Evolutionary conservation across 257 asterid genomes (phyloP).

Genomic region (Penstemon davidsonii): DNA sequence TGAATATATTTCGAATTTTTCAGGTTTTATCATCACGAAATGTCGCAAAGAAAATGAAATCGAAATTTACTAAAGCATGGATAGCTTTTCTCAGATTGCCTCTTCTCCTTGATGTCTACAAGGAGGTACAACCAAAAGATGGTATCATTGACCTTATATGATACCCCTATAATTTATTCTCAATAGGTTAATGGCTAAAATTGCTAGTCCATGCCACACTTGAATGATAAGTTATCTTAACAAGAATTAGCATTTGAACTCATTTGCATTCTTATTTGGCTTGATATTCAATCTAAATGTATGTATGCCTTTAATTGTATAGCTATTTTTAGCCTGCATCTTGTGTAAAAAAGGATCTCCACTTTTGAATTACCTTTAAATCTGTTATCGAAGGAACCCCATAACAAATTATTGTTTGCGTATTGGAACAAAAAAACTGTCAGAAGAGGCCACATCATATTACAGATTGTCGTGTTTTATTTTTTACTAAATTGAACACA

Average conservation of each 20-base stretch:
- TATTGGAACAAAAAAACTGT: too few relatives aligned
- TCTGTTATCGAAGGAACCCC: too few relatives aligned
- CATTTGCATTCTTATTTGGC: not conserved
- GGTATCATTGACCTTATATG: slow-evolving; percentile 3
- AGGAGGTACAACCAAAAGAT: slow-evolving; percentile 58
- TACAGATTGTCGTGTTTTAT: too few relatives aligned
- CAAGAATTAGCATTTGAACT: slow-evolving; percentile 9
- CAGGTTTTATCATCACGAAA: slow-evolving; percentile 59
- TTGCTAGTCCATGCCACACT: not conserved
- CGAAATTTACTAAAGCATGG: slow-evolving; percentile 88
- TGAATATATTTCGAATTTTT: slow-evolving; percentile 20
- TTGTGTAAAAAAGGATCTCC: too few relatives aligned
- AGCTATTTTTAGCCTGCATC: too few relatives aligned
- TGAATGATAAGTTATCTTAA: not conserved
- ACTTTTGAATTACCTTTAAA: too few relatives aligned
- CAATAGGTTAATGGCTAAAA: not conserved
- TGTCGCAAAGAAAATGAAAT: slow-evolving; percentile 74
- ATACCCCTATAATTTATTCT: slow-evolving; percentile 1
- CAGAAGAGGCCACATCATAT: too few relatives aligned
- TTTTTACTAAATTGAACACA: too few relatives aligned
- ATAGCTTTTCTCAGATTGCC: slow-evolving; percentile 77
- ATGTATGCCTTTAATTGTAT: too few relatives aligned
- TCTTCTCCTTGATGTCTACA: slow-evolving; percentile 87
- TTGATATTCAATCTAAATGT: too few relatives aligned
- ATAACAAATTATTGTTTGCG: too few relatives aligned